A percentile compares a stretch with the other conserved stretches of the same genome.
Conservation (phyloP, 2,329 filamentous ascomycete species). For the Colletotrichum sp. region DNA sequence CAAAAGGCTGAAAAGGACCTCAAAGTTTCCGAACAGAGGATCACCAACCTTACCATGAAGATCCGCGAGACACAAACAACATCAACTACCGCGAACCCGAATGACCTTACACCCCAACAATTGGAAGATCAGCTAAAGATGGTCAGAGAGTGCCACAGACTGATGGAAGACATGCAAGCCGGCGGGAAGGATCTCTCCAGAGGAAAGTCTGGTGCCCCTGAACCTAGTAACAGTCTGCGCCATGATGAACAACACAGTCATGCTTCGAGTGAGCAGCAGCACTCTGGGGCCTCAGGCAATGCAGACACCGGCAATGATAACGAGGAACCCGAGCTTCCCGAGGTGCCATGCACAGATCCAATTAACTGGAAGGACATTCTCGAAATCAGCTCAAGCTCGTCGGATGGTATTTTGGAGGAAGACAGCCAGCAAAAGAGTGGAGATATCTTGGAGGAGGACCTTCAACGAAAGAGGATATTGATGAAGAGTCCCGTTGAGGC, state of each 20-base stretch:
- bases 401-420: not conserved
- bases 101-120: not conserved
- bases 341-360: not conserved
- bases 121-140: not conserved
- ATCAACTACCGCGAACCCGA: not conserved
- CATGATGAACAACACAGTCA: not conserved
- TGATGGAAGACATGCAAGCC: not conserved
- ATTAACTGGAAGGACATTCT: not conserved
- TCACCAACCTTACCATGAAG: slow-evolving; percentile 15
- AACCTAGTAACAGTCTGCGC: not conserved
- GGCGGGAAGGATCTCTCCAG: not conserved
- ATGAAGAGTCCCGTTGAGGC: slow-evolving; percentile 6
- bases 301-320: not conserved
- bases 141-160: not conserved
- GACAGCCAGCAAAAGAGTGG: not conserved
- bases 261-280: not conserved
- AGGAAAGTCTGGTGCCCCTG: not conserved
- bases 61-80: not conserved
- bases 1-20: not conserved
- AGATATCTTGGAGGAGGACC: not conserved
- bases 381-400: not conserved
- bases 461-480: not conserved
- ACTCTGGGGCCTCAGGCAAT: not conserved
- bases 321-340: not conserved
- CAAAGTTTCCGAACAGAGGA: slow-evolving; percentile 6